A percentile compares a stretch with the other conserved stretches of the same genome.
Conservation (phyloP, 768 basidiomycete species). For the Tubosaeta sp. region DNA sequence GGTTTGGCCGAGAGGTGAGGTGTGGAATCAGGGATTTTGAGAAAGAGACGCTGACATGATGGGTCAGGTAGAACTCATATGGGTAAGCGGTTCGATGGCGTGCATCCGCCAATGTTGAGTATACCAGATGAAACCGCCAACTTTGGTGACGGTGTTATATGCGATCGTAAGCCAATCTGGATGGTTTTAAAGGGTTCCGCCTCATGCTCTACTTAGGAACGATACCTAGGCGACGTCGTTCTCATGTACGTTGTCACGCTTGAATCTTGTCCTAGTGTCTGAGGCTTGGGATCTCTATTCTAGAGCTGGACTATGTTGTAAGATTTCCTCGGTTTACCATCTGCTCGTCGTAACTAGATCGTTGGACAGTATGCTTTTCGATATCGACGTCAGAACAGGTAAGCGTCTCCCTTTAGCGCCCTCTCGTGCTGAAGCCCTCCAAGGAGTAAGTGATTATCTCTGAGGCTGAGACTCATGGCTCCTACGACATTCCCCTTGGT, state of each 20-base stretch:
- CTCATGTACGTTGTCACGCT: constrained; percentile 19
- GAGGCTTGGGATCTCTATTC: background rate
- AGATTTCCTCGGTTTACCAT: background rate
- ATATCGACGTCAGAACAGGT: constrained; percentile 16
- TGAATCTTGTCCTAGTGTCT: background rate
- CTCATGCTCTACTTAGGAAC: constrained; percentile 20
- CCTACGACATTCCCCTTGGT: background rate
- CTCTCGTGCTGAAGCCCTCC: background rate
- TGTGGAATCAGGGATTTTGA: background rate
- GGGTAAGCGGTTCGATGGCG: constrained; percentile 17
- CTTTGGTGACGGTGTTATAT: constrained; percentile 25
- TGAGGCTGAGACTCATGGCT: background rate
- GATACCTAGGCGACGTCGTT: constrained; percentile 29
- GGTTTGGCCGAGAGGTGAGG: constrained; percentile 27
- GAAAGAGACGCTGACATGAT: background rate
- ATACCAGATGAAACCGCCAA: constrained; percentile 23
- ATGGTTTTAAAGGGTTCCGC: background rate
- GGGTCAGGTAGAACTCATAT: constrained; percentile 27
- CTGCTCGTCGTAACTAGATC: background rate
- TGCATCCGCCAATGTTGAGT: background rate
- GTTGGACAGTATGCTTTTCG: constrained; percentile 20
- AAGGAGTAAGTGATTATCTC: constrained; percentile 21
- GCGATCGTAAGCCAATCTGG: constrained; percentile 16
- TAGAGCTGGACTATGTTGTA: constrained; percentile 20
- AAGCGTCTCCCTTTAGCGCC: background rate